These are phyloP conservation scores for Whalleya microplaca DNA, from an alignment of 2,329 filamentous ascomycete genomes.

Conservation along the genomic window DNA sequence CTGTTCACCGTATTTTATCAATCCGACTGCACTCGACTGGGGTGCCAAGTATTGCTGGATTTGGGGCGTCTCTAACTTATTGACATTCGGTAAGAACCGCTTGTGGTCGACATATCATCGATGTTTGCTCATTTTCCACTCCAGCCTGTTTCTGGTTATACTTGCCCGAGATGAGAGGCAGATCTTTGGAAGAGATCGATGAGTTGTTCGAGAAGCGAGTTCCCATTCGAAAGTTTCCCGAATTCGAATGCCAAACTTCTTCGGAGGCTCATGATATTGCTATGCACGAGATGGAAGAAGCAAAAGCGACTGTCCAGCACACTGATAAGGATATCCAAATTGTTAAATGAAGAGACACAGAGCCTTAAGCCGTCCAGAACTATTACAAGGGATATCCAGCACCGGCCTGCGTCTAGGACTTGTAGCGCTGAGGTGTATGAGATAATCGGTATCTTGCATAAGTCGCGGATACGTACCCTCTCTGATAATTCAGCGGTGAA, in stretches of 20 bases:
- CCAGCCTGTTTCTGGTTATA: slow-evolving; percentile 26
- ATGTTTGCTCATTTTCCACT: background rate
- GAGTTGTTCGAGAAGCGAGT: slow-evolving; percentile 28
- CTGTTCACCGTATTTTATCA: slow-evolving; percentile 49
- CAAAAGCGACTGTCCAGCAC: slow-evolving; percentile 8
- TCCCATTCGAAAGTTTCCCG: slow-evolving; percentile 21
- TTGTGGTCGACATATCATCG: background rate
- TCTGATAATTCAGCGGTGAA: background rate
- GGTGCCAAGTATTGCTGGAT: slow-evolving; percentile 46
- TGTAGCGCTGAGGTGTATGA: background rate
- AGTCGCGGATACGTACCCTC: background rate
- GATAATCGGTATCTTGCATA: too few species aligned
- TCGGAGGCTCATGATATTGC: slow-evolving; percentile 20
- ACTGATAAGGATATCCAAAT: slow-evolving; percentile 3
- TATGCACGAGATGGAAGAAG: slow-evolving; percentile 23
- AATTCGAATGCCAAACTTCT: slow-evolving; percentile 20
- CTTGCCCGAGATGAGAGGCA: slow-evolving; percentile 30
- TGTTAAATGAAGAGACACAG: background rate
- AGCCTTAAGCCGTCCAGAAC: too few species aligned
- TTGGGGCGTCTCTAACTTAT: slow-evolving; percentile 37
- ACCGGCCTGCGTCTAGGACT: background rate
- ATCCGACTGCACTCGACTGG: slow-evolving; percentile 44
- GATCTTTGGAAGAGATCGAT: slow-evolving; percentile 30
- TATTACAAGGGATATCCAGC: background rate
- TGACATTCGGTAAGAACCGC: slow-evolving; percentile 24